Conservation (phyloP, 2,329 filamentous ascomycete genomes). For the Penicillium sp. region DNA sequence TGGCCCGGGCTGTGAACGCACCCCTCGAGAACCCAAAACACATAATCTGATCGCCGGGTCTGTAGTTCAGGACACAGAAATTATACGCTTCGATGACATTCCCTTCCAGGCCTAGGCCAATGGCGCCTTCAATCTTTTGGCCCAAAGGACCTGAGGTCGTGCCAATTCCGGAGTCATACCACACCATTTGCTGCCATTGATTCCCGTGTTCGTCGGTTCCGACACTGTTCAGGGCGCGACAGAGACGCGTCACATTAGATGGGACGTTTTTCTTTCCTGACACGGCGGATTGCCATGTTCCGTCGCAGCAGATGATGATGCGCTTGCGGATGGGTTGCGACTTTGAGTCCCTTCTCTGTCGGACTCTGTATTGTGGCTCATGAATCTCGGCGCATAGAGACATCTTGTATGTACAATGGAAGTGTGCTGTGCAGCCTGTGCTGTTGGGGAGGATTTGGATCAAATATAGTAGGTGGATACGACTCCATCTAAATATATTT, state of each 20-base stretch:
- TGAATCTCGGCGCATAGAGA: constrained; percentile 2
- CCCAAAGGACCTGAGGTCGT: constrained; percentile 27
- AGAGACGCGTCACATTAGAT: constrained; percentile 35
- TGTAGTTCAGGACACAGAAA: constrained; percentile 23
- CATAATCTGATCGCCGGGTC: constrained; percentile 23
- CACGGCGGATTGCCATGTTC: constrained; percentile 36
- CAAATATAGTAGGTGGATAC: not conserved
- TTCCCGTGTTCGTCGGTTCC: constrained; percentile 28
- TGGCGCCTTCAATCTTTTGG: constrained; percentile 28
- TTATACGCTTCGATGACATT: constrained; percentile 26
- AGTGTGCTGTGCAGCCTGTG: not conserved
- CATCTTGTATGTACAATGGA: not conserved
- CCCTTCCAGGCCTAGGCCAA: constrained; percentile 19
- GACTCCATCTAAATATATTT: not conserved
- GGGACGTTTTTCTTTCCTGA: constrained; percentile 32
- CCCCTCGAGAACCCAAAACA: constrained; percentile 25
- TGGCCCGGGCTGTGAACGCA: constrained; percentile 22
- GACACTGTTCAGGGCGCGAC: constrained; percentile 29
- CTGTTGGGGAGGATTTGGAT: not conserved
- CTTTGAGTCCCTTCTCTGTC: constrained; percentile 7
- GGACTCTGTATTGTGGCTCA: not conserved
- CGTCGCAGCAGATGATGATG: constrained; percentile 37
- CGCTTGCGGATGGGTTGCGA: constrained; percentile 23
- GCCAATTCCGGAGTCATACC: constrained; percentile 37
- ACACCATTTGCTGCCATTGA: constrained; percentile 32